Conservation (phyloP, 768 basidiomycete species). For the Leccinum ochraceum region DNA sequence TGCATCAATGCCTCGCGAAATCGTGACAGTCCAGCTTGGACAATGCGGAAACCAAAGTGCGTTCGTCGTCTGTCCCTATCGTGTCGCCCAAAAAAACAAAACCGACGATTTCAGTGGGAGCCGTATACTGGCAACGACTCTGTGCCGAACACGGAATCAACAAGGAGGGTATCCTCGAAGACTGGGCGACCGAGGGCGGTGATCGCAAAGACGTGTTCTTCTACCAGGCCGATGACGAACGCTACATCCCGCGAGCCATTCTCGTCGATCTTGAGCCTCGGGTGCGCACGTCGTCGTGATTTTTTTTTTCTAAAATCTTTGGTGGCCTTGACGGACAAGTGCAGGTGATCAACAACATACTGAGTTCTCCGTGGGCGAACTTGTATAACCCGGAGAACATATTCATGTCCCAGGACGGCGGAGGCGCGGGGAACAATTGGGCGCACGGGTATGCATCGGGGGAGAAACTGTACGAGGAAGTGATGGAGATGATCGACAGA, state of each 20-base stretch:
- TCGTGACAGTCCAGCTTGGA: constrained; percentile 82
- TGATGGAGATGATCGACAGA: constrained; percentile 98
- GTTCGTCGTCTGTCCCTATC: constrained; percentile 26
- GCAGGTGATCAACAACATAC: constrained; percentile 96
- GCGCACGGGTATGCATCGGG: constrained; percentile 92
- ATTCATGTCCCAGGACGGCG: constrained; percentile 92
- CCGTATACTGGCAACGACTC: constrained; percentile 97
- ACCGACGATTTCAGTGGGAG: constrained; percentile 67
- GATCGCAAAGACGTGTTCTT: constrained; percentile 99
- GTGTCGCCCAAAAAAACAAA: background rate
- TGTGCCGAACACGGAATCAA: constrained; percentile 99
- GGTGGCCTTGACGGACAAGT: background rate
- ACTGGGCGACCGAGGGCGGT: constrained; percentile 93
- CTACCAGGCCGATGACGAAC: constrained; percentile 99
- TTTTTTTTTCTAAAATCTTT: background rate
- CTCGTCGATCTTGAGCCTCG: constrained; percentile 95
- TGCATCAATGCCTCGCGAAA: constrained; percentile 72
- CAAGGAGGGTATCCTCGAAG: constrained; percentile 92
- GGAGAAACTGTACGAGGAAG: constrained; percentile 90
- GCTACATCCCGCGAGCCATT: constrained; percentile 97
- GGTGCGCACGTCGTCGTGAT: constrained; percentile 47
- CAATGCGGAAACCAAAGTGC: constrained; percentile 93
- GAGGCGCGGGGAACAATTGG: constrained; percentile 99
- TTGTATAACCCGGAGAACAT: constrained; percentile 99
- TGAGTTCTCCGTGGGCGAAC: constrained; percentile 77